Conservation (phyloP, 106 monocot species). For the Amphibolis antarctica region DNA sequence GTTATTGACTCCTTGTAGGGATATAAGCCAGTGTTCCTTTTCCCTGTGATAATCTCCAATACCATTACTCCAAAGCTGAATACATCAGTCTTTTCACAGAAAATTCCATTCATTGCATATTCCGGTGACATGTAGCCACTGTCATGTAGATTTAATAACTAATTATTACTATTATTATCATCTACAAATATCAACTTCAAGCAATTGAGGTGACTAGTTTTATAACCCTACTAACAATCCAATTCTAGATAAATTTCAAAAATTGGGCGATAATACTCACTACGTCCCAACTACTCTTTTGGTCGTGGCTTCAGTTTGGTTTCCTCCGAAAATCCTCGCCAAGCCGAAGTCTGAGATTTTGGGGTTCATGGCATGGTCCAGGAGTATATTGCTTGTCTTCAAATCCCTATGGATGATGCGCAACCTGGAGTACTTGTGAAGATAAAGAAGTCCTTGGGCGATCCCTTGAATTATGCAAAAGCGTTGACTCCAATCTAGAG, state of each 20-base stretch:
- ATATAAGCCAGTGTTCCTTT: constrained; percentile 2
- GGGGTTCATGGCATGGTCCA: background rate
- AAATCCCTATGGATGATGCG: constrained; percentile 12
- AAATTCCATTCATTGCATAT: constrained; percentile 2
- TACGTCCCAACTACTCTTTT: constrained; percentile 3
- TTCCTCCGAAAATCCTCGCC: background rate
- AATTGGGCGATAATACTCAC: background rate
- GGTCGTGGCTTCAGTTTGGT: background rate
- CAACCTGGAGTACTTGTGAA: constrained; percentile 7
- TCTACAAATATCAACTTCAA: no score
- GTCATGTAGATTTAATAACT: no score
- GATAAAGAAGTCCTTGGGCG: constrained; percentile 11
- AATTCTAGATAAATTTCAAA: no score
- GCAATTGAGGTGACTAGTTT: no score
- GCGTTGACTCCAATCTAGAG: no score
- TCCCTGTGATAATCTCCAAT: constrained; percentile 1
- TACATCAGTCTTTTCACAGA: constrained; percentile 4
- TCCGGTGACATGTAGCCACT: constrained; percentile 9
- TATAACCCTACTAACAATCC: no score
- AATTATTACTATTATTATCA: no score
- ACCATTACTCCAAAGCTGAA: constrained; percentile 3
- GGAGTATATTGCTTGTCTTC: constrained; percentile 3
- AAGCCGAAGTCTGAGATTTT: constrained; percentile 1
- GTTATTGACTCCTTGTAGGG: constrained; percentile 10
- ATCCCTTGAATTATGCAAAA: constrained; percentile 8